These are phyloP conservation scores for Hypoxylon perforatum DNA, from an alignment of 495 filamentous ascomycete genomes.

Conservation along the genomic window DNA sequence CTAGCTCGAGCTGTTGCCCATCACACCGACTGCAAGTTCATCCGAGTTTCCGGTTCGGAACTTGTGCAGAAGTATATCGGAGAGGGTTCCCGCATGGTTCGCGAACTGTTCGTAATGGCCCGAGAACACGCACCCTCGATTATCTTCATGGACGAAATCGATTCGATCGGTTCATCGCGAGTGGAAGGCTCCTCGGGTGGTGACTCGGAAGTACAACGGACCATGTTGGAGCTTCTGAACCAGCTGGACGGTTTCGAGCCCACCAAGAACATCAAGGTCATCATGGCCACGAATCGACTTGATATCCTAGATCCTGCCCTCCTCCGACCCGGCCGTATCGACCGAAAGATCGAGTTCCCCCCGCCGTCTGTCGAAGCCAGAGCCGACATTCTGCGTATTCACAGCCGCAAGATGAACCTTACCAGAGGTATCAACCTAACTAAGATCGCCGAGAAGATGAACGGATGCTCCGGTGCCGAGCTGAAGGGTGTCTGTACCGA, in stretches of 20 bases:
- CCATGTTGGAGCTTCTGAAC: conserved; percentile 98
- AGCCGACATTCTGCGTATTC: conserved; percentile 97
- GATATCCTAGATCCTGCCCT: conserved; percentile 97
- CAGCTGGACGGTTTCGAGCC: conserved; percentile 99
- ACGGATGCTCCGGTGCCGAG: conserved; percentile 96
- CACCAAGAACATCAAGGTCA: conserved; percentile 99
- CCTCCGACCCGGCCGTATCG: conserved; percentile 93
- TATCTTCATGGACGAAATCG: conserved; percentile 99
- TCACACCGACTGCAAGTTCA: conserved; percentile 99
- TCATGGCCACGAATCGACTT: conserved; percentile 98
- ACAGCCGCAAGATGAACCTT: conserved; percentile 97
- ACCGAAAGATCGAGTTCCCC: conserved; percentile 99
- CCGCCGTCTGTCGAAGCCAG: conserved; percentile 96
- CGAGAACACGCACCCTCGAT: conserved; percentile 99
- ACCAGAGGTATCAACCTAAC: conserved; percentile 96
- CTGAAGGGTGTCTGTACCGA: conserved; percentile 97
- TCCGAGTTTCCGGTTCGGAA: conserved; percentile 94
- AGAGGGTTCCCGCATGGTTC: conserved; percentile 97
- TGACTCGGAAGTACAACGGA: conserved; percentile 98
- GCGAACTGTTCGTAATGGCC: conserved; percentile 99
- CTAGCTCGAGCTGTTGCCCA: conserved; percentile 96
- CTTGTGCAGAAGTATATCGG: conserved; percentile 99
- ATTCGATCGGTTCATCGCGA: conserved; percentile 96
- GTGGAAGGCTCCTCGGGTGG: conserved; percentile 95
- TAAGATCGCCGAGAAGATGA: conserved; percentile 99